A percentile compares a stretch with the other conserved stretches of the same genome.
Evolutionary conservation across 2,329 filamentous ascomycete species (phyloP).

Genomic region (Exophiala viscosa): DNA sequence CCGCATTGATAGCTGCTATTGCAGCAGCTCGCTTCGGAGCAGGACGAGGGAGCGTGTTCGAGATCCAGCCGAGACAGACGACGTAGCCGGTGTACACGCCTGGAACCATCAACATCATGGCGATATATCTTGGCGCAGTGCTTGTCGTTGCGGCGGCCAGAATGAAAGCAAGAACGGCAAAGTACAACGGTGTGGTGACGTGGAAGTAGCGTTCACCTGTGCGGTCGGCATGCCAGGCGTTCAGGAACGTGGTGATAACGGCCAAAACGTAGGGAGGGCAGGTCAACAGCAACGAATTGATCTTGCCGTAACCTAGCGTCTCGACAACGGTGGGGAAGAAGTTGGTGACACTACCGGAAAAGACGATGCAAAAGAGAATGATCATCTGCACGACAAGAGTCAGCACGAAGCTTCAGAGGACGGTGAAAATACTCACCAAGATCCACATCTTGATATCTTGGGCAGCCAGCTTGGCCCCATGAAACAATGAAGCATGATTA

Average conservation of each 20-base stretch:
- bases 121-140: slow-evolving; percentile 61
- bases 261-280: slow-evolving; percentile 52
- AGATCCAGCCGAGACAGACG: slow-evolving; percentile 69
- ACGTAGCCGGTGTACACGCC: slow-evolving; percentile 56
- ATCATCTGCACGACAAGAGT: slow-evolving; percentile 40
- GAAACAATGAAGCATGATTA: slow-evolving; percentile 45
- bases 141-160: slow-evolving; percentile 61
- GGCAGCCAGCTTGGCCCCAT: slow-evolving; percentile 51
- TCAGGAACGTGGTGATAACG: slow-evolving; percentile 56
- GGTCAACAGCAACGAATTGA: slow-evolving; percentile 45
- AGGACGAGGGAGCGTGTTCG: slow-evolving; percentile 69
- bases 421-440: slow-evolving; percentile 41
- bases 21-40: slow-evolving; percentile 71
- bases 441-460: slow-evolving; percentile 59
- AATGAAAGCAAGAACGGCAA: slow-evolving; percentile 64
- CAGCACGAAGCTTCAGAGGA: not conserved
- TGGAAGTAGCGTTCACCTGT: slow-evolving; percentile 70
- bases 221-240: slow-evolving; percentile 57
- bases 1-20: slow-evolving; percentile 70
- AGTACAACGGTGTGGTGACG: slow-evolving; percentile 58
- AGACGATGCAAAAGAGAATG: slow-evolving; percentile 47
- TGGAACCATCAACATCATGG: slow-evolving; percentile 66
- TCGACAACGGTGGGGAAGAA: slow-evolving; percentile 69
- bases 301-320: slow-evolving; percentile 65
- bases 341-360: slow-evolving; percentile 59